Conservation (phyloP, 2,329 filamentous ascomycete genomes). For the Zymoseptoria ardabiliae region DNA sequence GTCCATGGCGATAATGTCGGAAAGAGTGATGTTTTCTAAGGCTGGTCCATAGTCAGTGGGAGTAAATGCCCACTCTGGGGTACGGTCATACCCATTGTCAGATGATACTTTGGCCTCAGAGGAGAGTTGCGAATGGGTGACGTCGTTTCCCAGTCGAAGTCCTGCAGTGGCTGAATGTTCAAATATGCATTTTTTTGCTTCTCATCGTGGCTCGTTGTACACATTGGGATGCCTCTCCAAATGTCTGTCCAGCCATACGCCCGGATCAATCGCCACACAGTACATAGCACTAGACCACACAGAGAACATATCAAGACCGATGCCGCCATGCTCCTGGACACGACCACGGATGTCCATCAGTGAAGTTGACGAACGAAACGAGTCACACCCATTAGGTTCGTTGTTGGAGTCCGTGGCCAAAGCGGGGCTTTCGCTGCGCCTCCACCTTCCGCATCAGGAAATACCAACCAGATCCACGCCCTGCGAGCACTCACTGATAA, state of each 20-base stretch:
- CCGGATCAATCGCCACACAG: not conserved
- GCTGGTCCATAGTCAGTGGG: slow-evolving; percentile 32
- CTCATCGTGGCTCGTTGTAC: not conserved
- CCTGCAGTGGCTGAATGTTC: slow-evolving; percentile 39
- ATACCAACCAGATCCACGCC: not conserved
- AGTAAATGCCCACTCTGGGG: not conserved
- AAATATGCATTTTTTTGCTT: slow-evolving; percentile 29
- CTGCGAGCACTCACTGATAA: not conserved
- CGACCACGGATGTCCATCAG: not conserved
- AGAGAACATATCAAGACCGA: not conserved
- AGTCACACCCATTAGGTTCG: not conserved
- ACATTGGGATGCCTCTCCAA: not conserved
- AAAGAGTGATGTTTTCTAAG: slow-evolving; percentile 45
- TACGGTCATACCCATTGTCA: slow-evolving; percentile 51
- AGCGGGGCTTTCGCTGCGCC: not conserved
- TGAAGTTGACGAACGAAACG: not conserved
- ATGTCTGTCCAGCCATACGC: not conserved
- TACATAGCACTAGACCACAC: not conserved
- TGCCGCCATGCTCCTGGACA: not conserved
- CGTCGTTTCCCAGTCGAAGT: slow-evolving; percentile 46
- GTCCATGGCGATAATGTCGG: slow-evolving; percentile 53
- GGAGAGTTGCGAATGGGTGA: slow-evolving; percentile 49
- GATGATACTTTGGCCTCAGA: slow-evolving; percentile 55
- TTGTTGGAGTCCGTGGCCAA: not conserved
- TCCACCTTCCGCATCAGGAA: not conserved